Base-by-base conservation (phyloP, 257 asterid genomes). In the Solanum gandarillasii region DNA sequence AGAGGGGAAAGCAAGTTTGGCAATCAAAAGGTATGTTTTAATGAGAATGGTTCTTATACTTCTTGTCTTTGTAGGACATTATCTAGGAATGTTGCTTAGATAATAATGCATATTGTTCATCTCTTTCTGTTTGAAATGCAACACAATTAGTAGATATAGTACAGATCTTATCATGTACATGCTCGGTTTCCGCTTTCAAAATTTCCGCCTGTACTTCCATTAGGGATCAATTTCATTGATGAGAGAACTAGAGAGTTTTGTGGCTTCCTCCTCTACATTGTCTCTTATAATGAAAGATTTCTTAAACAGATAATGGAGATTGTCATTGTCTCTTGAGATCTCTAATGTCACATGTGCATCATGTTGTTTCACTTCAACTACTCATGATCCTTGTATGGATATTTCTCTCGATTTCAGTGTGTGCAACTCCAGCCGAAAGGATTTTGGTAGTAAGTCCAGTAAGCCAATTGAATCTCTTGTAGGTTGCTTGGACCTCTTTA, bases 341-440 rank as follows among this genome's bases (percentile, higher is more conserved):
- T 25, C 14, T 41, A 96, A 95, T 74, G 98, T 96, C 88, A 95
- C 93, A 91, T 96, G 98, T 89, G 88, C 96, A 41, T 93, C 96
- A 72, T 95, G 98, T 86, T 98, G 98, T 39, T 96, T 93, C 92
- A 95, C 98, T 41, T 95, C 98, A 38, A 95, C 98, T 27, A 96
- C 94, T 4, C 93, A 93, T 23, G 98, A 96, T 90, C 98, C 98
- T 13, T 94, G 96, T 89, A 90, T 95, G 65, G 98, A 95, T 91
- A 93, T 95, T 88, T 95, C 98, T 39, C 86, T 95, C 89, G 98
- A 94, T 92, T 91, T 96, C 92, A 91, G 87, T 91, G 46, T 71
- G 2, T 70, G 87, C 55, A 31, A 93, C 41, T 87, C 88, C 60
- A 36, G 20, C 46, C 46, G 0, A 10, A 10, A 39, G 3, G 1